Evolutionary conservation across 208 protist genomes (phyloP), one percentile per base, ranked within the genome.

Genomic region (Wallacemonas sp.): DNA sequence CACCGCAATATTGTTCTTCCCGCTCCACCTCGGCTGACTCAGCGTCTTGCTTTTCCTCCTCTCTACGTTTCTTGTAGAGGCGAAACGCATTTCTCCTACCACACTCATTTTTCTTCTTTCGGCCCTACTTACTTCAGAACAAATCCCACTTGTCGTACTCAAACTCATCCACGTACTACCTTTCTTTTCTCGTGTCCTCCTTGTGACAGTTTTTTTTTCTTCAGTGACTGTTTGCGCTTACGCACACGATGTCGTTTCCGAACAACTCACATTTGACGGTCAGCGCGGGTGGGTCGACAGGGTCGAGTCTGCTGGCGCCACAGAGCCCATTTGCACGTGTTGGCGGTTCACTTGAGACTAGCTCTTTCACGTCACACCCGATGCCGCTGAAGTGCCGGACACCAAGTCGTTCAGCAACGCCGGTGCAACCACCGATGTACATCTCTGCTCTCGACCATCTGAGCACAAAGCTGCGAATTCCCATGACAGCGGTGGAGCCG

Each of bases 381-480:
- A 27, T 57, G 9, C 50, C 50, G 3, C 22, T 57, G n/a, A 57
- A 57, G 32, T 57, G 50, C 29, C 55, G 55, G 37, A 62, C 36
- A n/a, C 55, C 55, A 0, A 30, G 30, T 19, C 39, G 55, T 22
- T 19, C 9, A 8, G 26, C 22, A 15, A 62, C n/a, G n/a, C 55
- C 55, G 9, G 3, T 57, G 55, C 1, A 33, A 19, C 36, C 24
- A 6, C 10, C 5, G 22, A 24, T 57, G 0, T 78, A 50, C 44
- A 74, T 95, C 30, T 89, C 73, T 22, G 89, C 89, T 2, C 81
- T 95, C 30, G 89, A 95, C 65, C 81, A 81, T n/a, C 65, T 72
- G 27, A 91, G 80, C 71, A 92, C 86, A 8, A 95, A 95, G 67
- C 73, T 95, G n/a, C 38, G 50, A 3, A 83, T 95, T 37, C 90